Base-by-base conservation (phyloP, 1,139 yeast genomes). In the Suhomyces yuchorum region DNA sequence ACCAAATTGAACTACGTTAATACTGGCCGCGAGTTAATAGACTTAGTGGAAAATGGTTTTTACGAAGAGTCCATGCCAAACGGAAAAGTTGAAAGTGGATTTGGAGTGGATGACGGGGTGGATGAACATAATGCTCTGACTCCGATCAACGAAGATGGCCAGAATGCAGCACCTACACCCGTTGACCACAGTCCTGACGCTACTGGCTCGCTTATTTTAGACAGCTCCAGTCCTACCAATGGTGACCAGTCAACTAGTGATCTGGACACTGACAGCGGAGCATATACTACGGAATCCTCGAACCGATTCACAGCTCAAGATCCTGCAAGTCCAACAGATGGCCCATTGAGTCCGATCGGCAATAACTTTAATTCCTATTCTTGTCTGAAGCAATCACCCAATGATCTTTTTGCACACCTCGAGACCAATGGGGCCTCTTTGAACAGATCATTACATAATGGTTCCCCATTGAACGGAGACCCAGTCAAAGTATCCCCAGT, bases 21-120 rank as follows among this genome's bases (percentile, higher is more conserved):
- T 18, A 67, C 74, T 0, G 79, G 69, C 43, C 58, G 48, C 41
- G 72, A 54, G 56, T 71, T 62, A 53, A 62, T 61, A 52, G 68
- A 58, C 47, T 60, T 56, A 50, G 70, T 67, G 36, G 71, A 65
- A 37, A 58, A 59, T 40, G 59, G 57, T 9, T 62, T 62, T 46
- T 58, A 58, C 48, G 63, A 59, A 35, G 51, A 54, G 8, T 24
- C 40, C 2, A 42, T 40, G 18, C 39, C 34, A 14, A 46, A 37
- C 12, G 49, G 44, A 3, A 47, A 43, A 35, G 34, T 40, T 20
- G 44, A 44, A 4, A 46, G 44, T 15, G 55, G 48, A 24, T 60
- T 62, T 7, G 34, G 34, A 14, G 68, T 61, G n/a, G 63, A 60
- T n/a, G 69, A 63, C 3, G 47, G 49, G n/a, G 49, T 57, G 36